phyloP scores from a whole-genome alignment of 176 grass and related monocot genomes.

The Juncus effusus region DNA sequence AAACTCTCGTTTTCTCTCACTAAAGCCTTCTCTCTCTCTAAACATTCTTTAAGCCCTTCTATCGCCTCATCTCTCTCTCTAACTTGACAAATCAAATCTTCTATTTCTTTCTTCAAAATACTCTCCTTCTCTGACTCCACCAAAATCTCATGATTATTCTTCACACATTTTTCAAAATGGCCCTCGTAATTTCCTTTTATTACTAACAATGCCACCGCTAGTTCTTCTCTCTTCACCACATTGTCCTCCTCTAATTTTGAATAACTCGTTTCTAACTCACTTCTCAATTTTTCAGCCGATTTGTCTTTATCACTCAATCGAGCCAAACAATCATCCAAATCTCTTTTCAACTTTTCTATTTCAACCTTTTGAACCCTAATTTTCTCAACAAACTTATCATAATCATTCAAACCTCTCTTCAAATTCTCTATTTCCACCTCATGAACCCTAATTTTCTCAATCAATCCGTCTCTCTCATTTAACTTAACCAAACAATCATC shows the following conservation, averaged over 20 bases:
- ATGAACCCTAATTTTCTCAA: conserved; percentile 15
- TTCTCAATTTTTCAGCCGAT: conserved; percentile 38
- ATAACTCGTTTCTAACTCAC: conserved; percentile 44
- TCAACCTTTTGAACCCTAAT: conserved; percentile 51
- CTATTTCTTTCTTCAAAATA: conserved; percentile 34
- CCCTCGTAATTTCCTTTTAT: neutral
- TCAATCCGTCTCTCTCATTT: conserved; percentile 35
- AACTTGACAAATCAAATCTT: conserved; percentile 41
- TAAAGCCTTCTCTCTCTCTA: conserved; percentile 50
- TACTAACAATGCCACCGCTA: conserved; percentile 7
- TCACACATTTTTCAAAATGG: conserved; percentile 35
- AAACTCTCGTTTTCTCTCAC: conserved; percentile 50
- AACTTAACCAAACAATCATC: conserved; percentile 7
- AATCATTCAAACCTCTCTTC: conserved; percentile 46
- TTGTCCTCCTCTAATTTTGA: conserved; percentile 35
- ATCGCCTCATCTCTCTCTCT: conserved; percentile 40
- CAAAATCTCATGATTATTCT: conserved; percentile 32
- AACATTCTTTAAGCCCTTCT: conserved; percentile 45
- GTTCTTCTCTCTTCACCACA: conserved; percentile 28
- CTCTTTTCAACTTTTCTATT: conserved; percentile 52
- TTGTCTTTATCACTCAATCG: conserved; percentile 43
- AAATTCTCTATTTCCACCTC: conserved; percentile 50
- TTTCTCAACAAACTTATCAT: conserved; percentile 46
- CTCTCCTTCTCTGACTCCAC: conserved; percentile 29
- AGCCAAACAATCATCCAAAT: conserved; percentile 44